These are phyloP conservation scores for Pythium brachiatum DNA, from an alignment of 352 stramenopile species.

Conservation along the genomic window DNA sequence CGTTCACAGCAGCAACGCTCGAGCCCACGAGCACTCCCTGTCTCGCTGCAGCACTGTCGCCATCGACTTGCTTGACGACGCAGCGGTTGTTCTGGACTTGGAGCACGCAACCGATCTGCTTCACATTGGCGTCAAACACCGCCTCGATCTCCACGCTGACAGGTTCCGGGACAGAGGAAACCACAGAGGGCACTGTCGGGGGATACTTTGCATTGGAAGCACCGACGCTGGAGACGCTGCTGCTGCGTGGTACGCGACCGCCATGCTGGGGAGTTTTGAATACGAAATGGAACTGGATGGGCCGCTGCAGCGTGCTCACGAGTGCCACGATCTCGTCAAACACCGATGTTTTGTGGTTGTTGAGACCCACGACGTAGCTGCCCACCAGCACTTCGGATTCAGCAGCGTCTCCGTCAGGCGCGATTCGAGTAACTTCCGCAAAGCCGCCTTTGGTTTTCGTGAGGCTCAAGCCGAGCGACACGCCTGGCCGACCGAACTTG, in stretches of 20 bases:
- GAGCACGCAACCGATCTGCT: constrained; percentile 52
- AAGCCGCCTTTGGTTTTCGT: constrained; percentile 64
- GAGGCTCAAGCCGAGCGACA: constrained; percentile 67
- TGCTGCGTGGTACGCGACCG: neutral
- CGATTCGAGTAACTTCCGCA: constrained; percentile 70
- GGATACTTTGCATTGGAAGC: neutral
- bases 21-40: constrained; percentile 69
- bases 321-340: constrained; percentile 76
- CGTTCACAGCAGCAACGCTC: constrained; percentile 65
- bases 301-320: constrained; percentile 45
- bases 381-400: constrained; percentile 59
- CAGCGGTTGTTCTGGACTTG: constrained; percentile 49
- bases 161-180: constrained; percentile 64
- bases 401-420: constrained; percentile 54
- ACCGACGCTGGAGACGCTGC: neutral
- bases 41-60: constrained; percentile 46
- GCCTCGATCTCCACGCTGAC: constrained; percentile 55
- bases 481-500: constrained; percentile 37
- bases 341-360: constrained; percentile 47
- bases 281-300: constrained; percentile 68
- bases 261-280: constrained; percentile 30
- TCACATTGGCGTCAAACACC: constrained; percentile 48
- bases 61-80: constrained; percentile 57
- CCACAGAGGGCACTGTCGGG: constrained; percentile 12
- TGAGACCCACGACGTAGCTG: constrained; percentile 72